Conservation (phyloP, 2,329 filamentous ascomycete genomes). For the Neonectria sp. region DNA sequence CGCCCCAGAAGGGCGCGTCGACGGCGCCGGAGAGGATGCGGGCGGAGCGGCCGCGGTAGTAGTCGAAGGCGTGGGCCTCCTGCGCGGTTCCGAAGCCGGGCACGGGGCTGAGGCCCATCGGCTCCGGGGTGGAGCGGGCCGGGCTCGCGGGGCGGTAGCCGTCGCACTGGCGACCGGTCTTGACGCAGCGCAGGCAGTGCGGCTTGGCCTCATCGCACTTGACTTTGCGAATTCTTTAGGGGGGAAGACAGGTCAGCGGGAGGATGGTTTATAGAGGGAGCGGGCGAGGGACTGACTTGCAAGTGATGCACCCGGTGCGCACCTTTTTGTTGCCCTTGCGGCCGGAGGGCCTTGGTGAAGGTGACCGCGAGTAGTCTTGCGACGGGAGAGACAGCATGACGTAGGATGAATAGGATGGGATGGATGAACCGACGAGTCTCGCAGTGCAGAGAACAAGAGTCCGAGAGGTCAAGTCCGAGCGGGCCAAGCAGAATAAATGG, state of each 20-base stretch:
- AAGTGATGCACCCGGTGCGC: conserved; percentile 67
- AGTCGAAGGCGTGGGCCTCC: conserved; percentile 51
- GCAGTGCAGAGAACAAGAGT: neutral
- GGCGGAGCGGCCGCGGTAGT: conserved; percentile 54
- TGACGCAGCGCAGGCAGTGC: conserved; percentile 66
- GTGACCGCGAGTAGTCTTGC: conserved; percentile 12
- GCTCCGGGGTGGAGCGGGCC: conserved; percentile 34
- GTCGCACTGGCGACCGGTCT: conserved; percentile 70
- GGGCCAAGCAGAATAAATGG: conserved; percentile 4
- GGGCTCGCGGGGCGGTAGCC: conserved; percentile 60
- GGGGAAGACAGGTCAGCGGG: neutral
- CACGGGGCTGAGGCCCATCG: conserved; percentile 31
- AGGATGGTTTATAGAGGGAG: neutral
- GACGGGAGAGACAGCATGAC: conserved; percentile 16
- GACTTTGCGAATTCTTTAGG: conserved; percentile 65
- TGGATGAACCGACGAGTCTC: neutral
- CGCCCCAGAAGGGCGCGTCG: conserved; percentile 60
- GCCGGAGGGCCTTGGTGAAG: conserved; percentile 43
- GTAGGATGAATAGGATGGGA: neutral
- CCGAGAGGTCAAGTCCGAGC: conserved; percentile 12
- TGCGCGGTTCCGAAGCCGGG: conserved; percentile 38
- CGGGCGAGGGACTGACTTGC: conserved; percentile 61
- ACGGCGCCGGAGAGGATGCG: conserved; percentile 60
- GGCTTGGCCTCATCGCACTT: conserved; percentile 72
- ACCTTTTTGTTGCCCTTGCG: conserved; percentile 63